Base-by-base conservation (phyloP, 75 land plant species). In the Selaginella moellendorffii region DNA sequence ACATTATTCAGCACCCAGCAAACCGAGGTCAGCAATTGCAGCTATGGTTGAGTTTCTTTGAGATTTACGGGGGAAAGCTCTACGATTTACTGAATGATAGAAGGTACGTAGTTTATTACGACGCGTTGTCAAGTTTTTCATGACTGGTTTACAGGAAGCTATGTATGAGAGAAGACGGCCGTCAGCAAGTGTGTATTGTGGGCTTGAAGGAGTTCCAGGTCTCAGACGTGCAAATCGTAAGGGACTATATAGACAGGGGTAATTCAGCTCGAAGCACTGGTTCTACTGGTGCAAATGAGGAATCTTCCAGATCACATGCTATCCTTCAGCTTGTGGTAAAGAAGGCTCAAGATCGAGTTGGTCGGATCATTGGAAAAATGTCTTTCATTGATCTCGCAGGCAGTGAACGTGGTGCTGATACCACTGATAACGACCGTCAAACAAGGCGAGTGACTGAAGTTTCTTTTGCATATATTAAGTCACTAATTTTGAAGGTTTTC, bases 301-400 rank as follows among this genome's bases (percentile, higher is more conserved):
- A 95, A 70, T 95, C 99, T 28, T 95, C 99, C 8, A 78, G 99
- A 68, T 85, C 90, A 52, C 99, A 95, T 86, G 99, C 99, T 65
- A 95, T 95, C 22, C 68, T 95, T 29, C 99, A 95, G 66, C 88
- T 95, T 68, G 83, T 71, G 36, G 68, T 95, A 51, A 89, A 89
- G 75, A 86, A 80, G 77, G 82, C 78, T 24, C 71, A 54, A 65
- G 93, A 92, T 25, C 72, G 77, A 9, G 63, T 54, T 42, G 83
- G 78, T 24, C 84, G 78, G 61, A 54, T 83, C 64, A 72, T 86
- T 29, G 99, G 99, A 12, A 95, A 95, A 71, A 80, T 95, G 8
- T 95, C 99, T 36, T 95, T 95, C 54, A 95, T 95, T 80, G 99
- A 95, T 71, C 83, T 95, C 52, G 99, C 99, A 74, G 99, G 99